These are phyloP conservation scores for Trichosanthes cucumerina DNA, from an alignment of 306 rosid genomes.

Conservation along the genomic window DNA sequence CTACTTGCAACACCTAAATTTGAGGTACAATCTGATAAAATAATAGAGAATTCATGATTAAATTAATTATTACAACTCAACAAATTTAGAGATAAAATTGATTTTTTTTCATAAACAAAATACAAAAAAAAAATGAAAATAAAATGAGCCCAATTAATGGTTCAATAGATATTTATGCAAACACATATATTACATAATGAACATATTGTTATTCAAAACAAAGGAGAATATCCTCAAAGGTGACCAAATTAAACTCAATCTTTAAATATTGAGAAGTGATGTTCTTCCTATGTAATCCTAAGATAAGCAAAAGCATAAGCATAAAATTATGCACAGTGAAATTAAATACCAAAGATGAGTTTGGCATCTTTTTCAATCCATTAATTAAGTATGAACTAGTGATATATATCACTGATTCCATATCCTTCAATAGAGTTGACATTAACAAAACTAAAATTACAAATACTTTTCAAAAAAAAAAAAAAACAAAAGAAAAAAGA, in stretches of 20 bases:
- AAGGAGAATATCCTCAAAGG: background rate
- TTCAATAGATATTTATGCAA: too few relatives aligned
- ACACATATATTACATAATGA: background rate
- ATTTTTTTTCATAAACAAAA: too few relatives aligned
- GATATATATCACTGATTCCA: background rate
- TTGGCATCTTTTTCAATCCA: background rate
- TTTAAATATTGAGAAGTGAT: background rate
- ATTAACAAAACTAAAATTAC: background rate
- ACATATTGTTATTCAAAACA: background rate
- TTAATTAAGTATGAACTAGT: background rate
- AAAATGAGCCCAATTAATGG: too few relatives aligned
- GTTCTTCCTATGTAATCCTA: constrained; percentile 1
- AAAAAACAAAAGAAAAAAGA: too few relatives aligned
- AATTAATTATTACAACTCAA: too few relatives aligned
- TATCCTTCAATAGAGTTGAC: background rate
- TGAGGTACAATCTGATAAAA: too few relatives aligned
- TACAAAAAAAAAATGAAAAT: too few relatives aligned
- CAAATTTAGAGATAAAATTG: too few relatives aligned
- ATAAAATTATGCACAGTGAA: background rate
- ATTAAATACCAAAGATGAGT: background rate
- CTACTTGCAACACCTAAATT: too few relatives aligned
- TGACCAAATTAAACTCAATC: background rate
- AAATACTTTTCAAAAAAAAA: background rate
- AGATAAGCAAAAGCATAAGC: background rate
- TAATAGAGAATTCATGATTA: too few relatives aligned